Evolutionary conservation across 2,329 filamentous ascomycete species (phyloP).

Genomic region (Paecilomyces fulvus): DNA sequence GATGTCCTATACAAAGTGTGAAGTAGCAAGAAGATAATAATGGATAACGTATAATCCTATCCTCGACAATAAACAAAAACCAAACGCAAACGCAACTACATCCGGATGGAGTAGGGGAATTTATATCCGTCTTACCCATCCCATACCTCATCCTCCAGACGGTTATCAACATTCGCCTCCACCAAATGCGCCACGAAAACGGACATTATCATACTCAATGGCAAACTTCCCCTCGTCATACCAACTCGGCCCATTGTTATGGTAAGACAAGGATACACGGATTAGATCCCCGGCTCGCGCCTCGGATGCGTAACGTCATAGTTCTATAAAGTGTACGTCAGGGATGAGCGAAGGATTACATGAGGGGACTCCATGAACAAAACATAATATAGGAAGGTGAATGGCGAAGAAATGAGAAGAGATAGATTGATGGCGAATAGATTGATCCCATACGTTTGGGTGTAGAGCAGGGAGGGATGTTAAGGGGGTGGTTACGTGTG

Average conservation of each 20-base stretch:
- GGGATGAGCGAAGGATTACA: neutral
- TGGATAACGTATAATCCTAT: too few species aligned
- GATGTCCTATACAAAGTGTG: too few species aligned
- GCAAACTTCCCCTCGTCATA: too few species aligned
- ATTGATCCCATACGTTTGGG: neutral
- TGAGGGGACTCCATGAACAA: too few species aligned
- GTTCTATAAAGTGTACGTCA: neutral
- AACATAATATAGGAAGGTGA: too few species aligned
- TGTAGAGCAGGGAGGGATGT: neutral
- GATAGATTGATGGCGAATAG: neutral
- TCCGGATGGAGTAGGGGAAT: neutral
- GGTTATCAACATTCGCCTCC: neutral
- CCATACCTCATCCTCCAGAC: neutral
- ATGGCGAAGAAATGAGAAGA: neutral
- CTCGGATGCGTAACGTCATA: neutral
- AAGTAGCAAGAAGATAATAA: neutral
- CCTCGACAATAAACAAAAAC: too few species aligned
- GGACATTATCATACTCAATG: too few species aligned
- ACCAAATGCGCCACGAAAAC: neutral
- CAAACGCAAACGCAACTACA: too few species aligned
- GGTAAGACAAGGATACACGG: neutral
- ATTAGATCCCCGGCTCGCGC: neutral
- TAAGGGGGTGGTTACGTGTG: neutral
- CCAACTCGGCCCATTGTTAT: too few species aligned
- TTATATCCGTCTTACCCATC: neutral